Base-by-base conservation (phyloP, 768 basidiomycete species). In the Sarcodon aspratus region DNA sequence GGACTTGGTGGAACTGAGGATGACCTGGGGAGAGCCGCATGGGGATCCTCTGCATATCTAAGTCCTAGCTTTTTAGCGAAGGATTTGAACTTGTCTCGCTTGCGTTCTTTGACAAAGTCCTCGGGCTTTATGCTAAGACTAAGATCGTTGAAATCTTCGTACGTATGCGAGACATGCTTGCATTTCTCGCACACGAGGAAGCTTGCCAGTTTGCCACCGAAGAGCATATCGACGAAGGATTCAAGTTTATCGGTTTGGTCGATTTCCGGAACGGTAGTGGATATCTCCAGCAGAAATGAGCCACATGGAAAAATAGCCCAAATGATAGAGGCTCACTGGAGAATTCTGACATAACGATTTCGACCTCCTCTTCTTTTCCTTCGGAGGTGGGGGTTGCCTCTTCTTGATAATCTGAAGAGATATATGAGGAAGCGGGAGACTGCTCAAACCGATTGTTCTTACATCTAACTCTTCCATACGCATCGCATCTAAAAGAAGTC, bases 391-490 rank as follows among this genome's bases (percentile, higher is more conserved):
- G 10, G 66, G 74, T 8, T 74, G 77, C 36, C 82, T 75, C 52
- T 78, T 77, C 63, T 89, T 91, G 66, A 92, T 90, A 43, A 87
- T 70, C 88, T 91, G 52, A 42, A n/a, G n/a, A 9, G 46, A 48
- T 10, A 52, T 21, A 10, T 45, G n/a, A 15, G 33, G 5, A 17
- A 7, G 33, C 37, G 5, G 5, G n/a, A 40, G 4, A n/a, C 17
- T 5, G 36, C 18, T 13, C n/a, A 18, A 11, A 34, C 40, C 21
- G 45, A 35, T 15, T 27, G 15, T 6, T 63, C 81, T 52, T 58
- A 89, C 87, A 60, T 98, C 94, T 46, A 80, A 69, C 63, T 97
- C 93, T 61, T 97, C 94, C 90, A 94, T 94, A 47, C 89, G 78
- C 74, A 94, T 86, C 15, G 82, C 85, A 61, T 96, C 94, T 36